phyloP scores from a whole-genome alignment of 1,284 basidiomycete species.

The Stereum hirsutum region DNA sequence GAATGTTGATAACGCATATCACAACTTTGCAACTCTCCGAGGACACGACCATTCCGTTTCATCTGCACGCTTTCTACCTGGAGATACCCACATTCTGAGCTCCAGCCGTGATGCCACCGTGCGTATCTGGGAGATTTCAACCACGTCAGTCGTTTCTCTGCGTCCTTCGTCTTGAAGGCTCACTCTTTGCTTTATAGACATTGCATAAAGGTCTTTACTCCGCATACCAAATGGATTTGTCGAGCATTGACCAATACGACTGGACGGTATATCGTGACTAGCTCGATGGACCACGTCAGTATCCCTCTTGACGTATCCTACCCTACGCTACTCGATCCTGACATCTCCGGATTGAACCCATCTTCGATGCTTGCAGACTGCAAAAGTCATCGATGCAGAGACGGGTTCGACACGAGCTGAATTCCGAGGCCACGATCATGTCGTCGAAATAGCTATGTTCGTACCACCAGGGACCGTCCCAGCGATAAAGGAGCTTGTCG shows the following conservation, averaged over 20 bases:
- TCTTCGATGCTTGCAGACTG: slow-evolving; percentile 34
- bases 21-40: slow-evolving; percentile 61
- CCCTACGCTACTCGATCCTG: background rate
- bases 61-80: slow-evolving; percentile 62
- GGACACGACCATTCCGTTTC: slow-evolving; percentile 76
- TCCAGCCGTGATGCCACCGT: slow-evolving; percentile 69
- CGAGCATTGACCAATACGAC: slow-evolving; percentile 55
- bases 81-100: slow-evolving; percentile 59
- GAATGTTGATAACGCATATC: slow-evolving; percentile 69
- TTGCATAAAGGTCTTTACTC: slow-evolving; percentile 49
- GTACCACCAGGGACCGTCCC: slow-evolving; percentile 48
- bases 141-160: slow-evolving; percentile 31
- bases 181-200: slow-evolving; percentile 25
- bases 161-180: background rate
- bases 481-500: slow-evolving; percentile 36
- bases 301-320: slow-evolving; percentile 6
- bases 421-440: slow-evolving; percentile 68
- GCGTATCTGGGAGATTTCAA: slow-evolving; percentile 65
- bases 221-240: slow-evolving; percentile 68
- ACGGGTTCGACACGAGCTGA: slow-evolving; percentile 61
- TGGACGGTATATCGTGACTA: slow-evolving; percentile 50
- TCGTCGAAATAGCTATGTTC: slow-evolving; percentile 63
- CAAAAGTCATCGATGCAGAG: slow-evolving; percentile 52
- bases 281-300: slow-evolving; percentile 65
- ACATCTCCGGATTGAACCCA: slow-evolving; percentile 2